Base-by-base conservation (phyloP, 2,329 filamentous ascomycete genomes). In the Tolypocladium capitatum region DNA sequence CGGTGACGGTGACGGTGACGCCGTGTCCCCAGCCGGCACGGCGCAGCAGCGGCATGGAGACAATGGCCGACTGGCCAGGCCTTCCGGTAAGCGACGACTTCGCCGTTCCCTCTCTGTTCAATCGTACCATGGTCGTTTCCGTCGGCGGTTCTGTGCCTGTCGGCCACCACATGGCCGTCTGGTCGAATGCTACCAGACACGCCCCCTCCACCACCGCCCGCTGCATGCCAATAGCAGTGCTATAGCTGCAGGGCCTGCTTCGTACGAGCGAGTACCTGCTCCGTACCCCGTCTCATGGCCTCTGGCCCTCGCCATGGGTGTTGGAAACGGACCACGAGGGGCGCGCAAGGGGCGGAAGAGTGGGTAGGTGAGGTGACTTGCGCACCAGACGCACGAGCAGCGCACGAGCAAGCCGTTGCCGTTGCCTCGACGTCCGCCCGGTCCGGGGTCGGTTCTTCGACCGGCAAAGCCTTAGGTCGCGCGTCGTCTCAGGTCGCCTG, bases 371-470 rank as follows among this genome's bases (percentile, higher is more conserved):
- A 16, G 8, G 14, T 28, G 38, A 41, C 8, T 9, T 9, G 28
- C 28, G 28, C 27, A 10, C 28, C 28, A 30, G 28, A 9, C 28
- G 28, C 28, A 30, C 28, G 8, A 30, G 28, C 28, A 30, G 9
- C n/a, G n/a, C n/a, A n/a, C n/a, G n/a, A n/a, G n/a, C n/a, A n/a
- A n/a, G n/a, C 8, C 28, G 5, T 30, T 30, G 28, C 28, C 28
- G 8, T 35, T 34, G 31, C 27, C 18, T n/a, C 31, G 33, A 7
- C 27, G 18, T 40, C 31, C 10, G 16, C 14, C 38, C 14, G 32
- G 38, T 11, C 46, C 31, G 40, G 46, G 46, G 46, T 47, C 46
- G n/a, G 40, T 16, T n/a, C 30, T 43, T 47, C 32, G 33, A 47
- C 46, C 46, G 46, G 46, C 21, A 33, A 46, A 43, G 31, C 11